Percentiles rank a stretch among this genome's conserved stretches.
Evolutionary conservation across 2,329 filamentous ascomycete species (phyloP).

Genomic region (Epichloe glyceriae): DNA sequence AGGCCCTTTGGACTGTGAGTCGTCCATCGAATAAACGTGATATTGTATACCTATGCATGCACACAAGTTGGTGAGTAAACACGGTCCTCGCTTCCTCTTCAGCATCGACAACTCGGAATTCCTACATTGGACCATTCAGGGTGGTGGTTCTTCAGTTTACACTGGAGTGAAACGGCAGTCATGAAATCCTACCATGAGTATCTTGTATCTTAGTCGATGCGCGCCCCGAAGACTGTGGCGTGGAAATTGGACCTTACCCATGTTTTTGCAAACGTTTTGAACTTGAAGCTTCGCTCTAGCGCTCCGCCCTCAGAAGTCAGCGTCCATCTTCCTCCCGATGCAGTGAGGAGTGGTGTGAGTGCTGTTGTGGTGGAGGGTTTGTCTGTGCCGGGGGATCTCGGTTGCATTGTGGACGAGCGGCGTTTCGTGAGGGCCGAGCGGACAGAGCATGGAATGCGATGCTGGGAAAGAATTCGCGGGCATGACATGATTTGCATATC

Average conservation of each 20-base stretch:
- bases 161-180: conserved; percentile 56
- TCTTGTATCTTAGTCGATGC: background rate
- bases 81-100: background rate
- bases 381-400: conserved; percentile 33
- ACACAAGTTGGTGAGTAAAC: background rate
- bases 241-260: conserved; percentile 34
- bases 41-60: conserved; percentile 49
- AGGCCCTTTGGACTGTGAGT: conserved; percentile 55
- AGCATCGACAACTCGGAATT: conserved; percentile 5
- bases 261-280: conserved; percentile 52
- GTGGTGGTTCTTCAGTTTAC: conserved; percentile 56
- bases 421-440: background rate
- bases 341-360: conserved; percentile 27
- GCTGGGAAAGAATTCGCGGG: background rate
- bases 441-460: background rate
- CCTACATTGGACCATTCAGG: conserved; percentile 64
- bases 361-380: conserved; percentile 21
- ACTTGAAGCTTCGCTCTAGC: conserved; percentile 47
- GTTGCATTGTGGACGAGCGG: conserved; percentile 13
- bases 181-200: conserved; percentile 50
- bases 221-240: background rate
- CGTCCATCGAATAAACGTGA: conserved; percentile 58
- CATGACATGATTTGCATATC: background rate
- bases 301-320: conserved; percentile 38
- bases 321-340: conserved; percentile 33